Evolutionary conservation across 75 land plant genomes (phyloP).

Genomic region (Sequoia sempervirens): DNA sequence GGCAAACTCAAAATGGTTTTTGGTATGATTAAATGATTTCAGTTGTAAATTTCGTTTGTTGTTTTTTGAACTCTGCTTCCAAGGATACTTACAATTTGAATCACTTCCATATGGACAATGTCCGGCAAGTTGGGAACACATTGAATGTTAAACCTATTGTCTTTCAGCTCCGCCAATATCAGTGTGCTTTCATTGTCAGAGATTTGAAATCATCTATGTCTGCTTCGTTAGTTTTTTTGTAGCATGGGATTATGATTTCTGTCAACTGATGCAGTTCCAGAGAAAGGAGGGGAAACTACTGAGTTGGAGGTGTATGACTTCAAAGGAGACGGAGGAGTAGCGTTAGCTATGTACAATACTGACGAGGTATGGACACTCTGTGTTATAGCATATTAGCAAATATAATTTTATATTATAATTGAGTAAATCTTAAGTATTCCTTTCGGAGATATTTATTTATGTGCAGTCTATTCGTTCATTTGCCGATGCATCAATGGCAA

Average conservation of each 20-base stretch:
- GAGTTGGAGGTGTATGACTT: slow-evolving; percentile 84
- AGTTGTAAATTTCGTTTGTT: not conserved
- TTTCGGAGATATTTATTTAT: slow-evolving; percentile 4
- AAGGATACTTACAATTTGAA: not conserved
- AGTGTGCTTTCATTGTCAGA: not conserved
- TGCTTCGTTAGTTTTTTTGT: not conserved
- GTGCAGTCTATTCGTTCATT: slow-evolving; percentile 86
- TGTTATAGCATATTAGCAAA: not conserved
- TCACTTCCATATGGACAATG: not conserved
- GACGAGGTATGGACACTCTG: slow-evolving; percentile 65
- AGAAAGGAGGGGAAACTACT: slow-evolving; percentile 42
- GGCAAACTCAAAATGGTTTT: slow-evolving; percentile 85
- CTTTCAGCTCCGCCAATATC: not conserved
- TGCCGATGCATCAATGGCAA: slow-evolving; percentile 89
- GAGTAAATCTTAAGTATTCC: not conserved
- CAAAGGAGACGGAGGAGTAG: slow-evolving; percentile 86
- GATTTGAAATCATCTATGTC: not conserved
- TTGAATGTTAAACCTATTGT: not conserved
- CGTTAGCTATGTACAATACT: slow-evolving; percentile 90
- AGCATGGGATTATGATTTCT: not conserved
- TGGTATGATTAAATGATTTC: slow-evolving; percentile 37
- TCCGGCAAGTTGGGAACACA: not conserved
- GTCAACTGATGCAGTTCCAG: slow-evolving; percentile 36
- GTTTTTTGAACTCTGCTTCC: not conserved
- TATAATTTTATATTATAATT: not conserved